Base-by-base conservation (phyloP, 371 early-diverging fungal genomes). In the Lichtheimia ramosa region DNA sequence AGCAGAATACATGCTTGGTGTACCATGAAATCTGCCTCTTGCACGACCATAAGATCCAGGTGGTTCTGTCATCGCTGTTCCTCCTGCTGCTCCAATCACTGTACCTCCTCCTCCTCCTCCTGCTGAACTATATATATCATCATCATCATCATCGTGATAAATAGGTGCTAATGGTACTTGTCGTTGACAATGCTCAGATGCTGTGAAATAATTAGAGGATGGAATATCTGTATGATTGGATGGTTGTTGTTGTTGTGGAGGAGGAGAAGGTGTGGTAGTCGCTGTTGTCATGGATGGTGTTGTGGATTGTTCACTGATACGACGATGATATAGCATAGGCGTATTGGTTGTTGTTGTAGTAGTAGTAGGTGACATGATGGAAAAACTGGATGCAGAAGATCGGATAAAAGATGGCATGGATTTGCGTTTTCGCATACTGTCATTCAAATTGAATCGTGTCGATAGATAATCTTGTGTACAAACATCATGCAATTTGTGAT, bases 401-500 rank as follows among this genome's bases (percentile, higher is more conserved):
- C 73, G 60, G 3, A 79, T 70, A 53, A 74, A 72, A 5, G 46
- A 46, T 2, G 74, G 70, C 7, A 69, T 52, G 0, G 79, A 79
- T 71, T 73, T 79, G 1, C 71, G 56, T 57, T 62, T 62, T 12
- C 52, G 55, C 21, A 40, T 18, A 41, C 39, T 25, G 27, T 40
- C 49, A 6, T 66, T 66, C 27, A 52, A 65, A 14, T 77, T 72
- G 2, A 75, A 67, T 54, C 74, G 48, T 18, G 79, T 70, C 0
- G 74, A 68, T n/a, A 79, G 27, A 23, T 76, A 79, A 12, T 79
- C 79, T 51, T 72, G 74, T 2, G 79, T 74, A 28, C 76, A 79
- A 0, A 76, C 79, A 62, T 76, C 79, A n/a, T 69, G 70, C 4
- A 79, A 41, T 50, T 72, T 75, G 54, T 79, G 74, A 53, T 79